A percentile compares a stretch with the other conserved stretches of the same genome.
Evolutionary conservation across 768 basidiomycete species (phyloP).

Genomic region (Boletus pseudopeckii): DNA sequence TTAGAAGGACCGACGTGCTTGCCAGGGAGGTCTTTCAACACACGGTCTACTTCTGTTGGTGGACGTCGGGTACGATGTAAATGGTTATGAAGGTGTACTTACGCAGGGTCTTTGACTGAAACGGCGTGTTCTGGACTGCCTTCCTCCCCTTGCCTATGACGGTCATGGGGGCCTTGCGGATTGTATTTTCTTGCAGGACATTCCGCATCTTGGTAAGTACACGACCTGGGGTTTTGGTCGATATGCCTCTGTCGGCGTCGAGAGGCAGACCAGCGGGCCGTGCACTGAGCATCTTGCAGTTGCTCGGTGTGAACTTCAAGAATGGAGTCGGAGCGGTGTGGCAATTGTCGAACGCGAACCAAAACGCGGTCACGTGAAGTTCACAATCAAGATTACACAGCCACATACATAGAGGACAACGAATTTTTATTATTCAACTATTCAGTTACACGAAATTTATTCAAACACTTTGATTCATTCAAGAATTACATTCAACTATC

Average conservation of each 20-base stretch:
- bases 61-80: not conserved
- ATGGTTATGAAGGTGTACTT: not conserved
- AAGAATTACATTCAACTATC: too few relatives aligned
- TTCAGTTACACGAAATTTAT: too few relatives aligned
- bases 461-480: too few relatives aligned
- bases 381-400: not conserved
- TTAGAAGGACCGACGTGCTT: constrained; percentile 30
- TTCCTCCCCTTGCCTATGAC: constrained; percentile 47
- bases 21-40: constrained; percentile 17
- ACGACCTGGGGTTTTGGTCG: constrained; percentile 56
- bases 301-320: constrained; percentile 1
- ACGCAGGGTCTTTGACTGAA: constrained; percentile 31
- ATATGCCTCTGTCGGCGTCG: constrained; percentile 21
- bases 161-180: constrained; percentile 37
- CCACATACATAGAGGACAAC: not conserved
- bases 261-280: constrained; percentile 26
- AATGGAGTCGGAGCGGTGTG: not conserved
- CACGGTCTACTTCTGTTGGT: constrained; percentile 19
- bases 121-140: constrained; percentile 34
- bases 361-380: constrained; percentile 28
- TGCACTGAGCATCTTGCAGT: constrained; percentile 27
- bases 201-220: constrained; percentile 36
- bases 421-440: too few relatives aligned
- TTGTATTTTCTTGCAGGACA: constrained; percentile 49
- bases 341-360: constrained; percentile 15